Base-by-base conservation (phyloP, 768 basidiomycete genomes). In the Tylopilus plumbeoviolaceoides region DNA sequence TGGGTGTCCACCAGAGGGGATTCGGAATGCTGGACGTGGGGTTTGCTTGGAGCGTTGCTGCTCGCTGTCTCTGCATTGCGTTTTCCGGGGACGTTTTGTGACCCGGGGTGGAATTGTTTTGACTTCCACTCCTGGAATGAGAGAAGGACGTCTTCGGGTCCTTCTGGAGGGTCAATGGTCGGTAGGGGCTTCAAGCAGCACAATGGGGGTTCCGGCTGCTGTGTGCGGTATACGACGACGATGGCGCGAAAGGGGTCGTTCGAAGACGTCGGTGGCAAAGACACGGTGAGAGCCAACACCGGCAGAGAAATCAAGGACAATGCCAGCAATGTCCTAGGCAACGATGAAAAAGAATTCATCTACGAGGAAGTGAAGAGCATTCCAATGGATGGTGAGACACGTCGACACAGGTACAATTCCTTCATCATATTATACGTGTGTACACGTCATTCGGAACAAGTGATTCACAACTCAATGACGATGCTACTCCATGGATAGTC, bases 121-220 rank as follows among this genome's bases (percentile, higher is more conserved):
- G 81, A 81, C 63, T 91, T 91, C 91, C 91, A 94, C 59, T 92
- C 91, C 61, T 92, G 87, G 62, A 94, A 94, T 0, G 89, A 88
- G 20, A 91, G 78, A 20, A 92, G 70, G 6, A 85, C 69, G 48
- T 84, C 82, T 47, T 84, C 84, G 5, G 77, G 70, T 7, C 73
- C 71, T 40, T 81, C 78, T 36, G 72, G 66, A 3, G 79, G 66
- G 41, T 70, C 67, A 4, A 49, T 30, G 11, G 51, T 70, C 15
- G 70, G 62, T 1, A 67, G 64, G 5, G 85, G 80, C 43, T 78
- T 83, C 49, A 91, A 72, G 61, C 85, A 87, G 71, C 89, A 91
- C 47, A 89, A 61, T 4, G 83, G 86, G 9, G 67, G 78, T 43
- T 82, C 79, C 9, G 82, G 75, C 18, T 69, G 67, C n/a, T 25